Evolutionary conservation across 140 eudicot species (phyloP).

Genomic region (Flaveria floridana): DNA sequence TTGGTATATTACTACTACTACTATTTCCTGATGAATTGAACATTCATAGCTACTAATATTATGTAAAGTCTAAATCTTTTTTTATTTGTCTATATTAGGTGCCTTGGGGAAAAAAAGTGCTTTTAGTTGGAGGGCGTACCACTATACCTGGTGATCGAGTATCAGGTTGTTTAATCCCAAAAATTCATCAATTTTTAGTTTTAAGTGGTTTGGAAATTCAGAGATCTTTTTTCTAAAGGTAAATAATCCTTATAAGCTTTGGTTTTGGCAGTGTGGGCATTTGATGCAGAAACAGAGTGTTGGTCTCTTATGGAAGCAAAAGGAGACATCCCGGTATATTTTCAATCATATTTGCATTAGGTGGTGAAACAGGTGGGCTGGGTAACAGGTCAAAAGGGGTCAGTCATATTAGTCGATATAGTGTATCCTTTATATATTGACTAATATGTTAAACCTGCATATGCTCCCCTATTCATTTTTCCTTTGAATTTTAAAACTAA

Average conservation of each 20-base stretch:
- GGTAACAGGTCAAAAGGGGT: not conserved
- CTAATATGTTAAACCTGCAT: constrained; percentile 47
- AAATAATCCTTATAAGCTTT: constrained; percentile 17
- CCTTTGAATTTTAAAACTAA: not conserved
- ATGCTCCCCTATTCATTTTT: not conserved
- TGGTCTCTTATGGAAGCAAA: constrained; percentile 95
- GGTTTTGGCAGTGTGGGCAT: constrained; percentile 84
- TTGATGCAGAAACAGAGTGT: constrained; percentile 81
- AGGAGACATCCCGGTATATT: constrained; percentile 55
- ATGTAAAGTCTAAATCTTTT: constrained; percentile 18
- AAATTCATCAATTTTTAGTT: not conserved
- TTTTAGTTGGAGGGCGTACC: constrained; percentile 86
- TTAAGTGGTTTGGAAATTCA: not conserved
- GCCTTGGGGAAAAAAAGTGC: constrained; percentile 93
- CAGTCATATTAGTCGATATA: too few species aligned
- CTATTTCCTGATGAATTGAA: not conserved
- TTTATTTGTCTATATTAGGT: constrained; percentile 44
- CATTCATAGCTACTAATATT: not conserved
- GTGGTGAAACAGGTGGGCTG: not conserved
- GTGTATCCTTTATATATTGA: too few species aligned
- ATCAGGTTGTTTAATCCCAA: constrained; percentile 57
- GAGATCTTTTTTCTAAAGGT: constrained; percentile 4
- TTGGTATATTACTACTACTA: constrained; percentile 58
- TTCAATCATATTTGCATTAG: not conserved
- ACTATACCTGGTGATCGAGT: constrained; percentile 68